These are phyloP conservation scores for Penicillium odoratum DNA, from an alignment of 495 filamentous ascomycete genomes.

Conservation along the genomic window DNA sequence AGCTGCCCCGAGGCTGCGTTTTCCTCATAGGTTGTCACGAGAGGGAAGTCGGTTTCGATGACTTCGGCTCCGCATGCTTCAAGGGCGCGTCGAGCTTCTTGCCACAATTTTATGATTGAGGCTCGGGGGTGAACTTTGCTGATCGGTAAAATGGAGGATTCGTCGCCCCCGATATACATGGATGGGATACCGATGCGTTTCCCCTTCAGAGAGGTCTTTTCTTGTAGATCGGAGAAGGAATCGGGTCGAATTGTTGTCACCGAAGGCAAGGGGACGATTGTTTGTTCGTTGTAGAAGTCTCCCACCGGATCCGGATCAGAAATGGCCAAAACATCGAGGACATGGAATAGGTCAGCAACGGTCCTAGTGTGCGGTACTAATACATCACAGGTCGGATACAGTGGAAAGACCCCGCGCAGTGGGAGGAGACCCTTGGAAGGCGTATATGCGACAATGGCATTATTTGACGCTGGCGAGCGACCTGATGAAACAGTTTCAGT, in stretches of 20 bases:
- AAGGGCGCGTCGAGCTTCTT: constrained; percentile 22
- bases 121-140: constrained; percentile 28
- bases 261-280: constrained; percentile 27
- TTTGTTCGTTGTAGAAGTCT: constrained; percentile 39
- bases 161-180: constrained; percentile 36
- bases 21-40: constrained; percentile 33
- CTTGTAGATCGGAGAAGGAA: constrained; percentile 21
- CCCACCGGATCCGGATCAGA: constrained; percentile 26
- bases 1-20: constrained; percentile 30
- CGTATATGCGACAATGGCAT: constrained; percentile 38
- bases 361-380: constrained; percentile 39
- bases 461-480: constrained; percentile 39
- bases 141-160: constrained; percentile 17
- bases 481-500: constrained; percentile 42
- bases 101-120: constrained; percentile 36
- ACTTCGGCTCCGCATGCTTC: constrained; percentile 35
- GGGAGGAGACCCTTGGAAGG: constrained; percentile 38
- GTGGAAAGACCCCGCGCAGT: constrained; percentile 36
- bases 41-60: constrained; percentile 35
- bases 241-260: constrained; percentile 26
- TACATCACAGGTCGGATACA: constrained; percentile 40
- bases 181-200: constrained; percentile 34
- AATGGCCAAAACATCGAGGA: constrained; percentile 35
- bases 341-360: constrained; percentile 30
- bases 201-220: constrained; percentile 23